These are phyloP conservation scores for Backusella mclennaniae DNA, from an alignment of 192 early-diverging fungal genomes.

Conservation along the genomic window DNA sequence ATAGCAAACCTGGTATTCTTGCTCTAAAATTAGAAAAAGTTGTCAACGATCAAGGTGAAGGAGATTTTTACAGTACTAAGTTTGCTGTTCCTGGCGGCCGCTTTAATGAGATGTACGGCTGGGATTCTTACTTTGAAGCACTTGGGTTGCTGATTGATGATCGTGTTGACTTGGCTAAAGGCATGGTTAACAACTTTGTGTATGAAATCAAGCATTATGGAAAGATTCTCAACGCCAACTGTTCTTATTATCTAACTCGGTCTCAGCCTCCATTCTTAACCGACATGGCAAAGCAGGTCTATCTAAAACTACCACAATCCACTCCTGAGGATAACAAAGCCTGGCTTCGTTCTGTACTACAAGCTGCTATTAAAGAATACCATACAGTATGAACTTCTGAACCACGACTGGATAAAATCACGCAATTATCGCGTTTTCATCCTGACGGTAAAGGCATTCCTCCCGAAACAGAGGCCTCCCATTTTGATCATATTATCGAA, in stretches of 20 bases:
- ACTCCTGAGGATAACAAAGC: constrained; percentile 49
- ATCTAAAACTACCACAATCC: constrained; percentile 53
- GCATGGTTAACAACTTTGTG: constrained; percentile 98
- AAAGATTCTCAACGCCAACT: constrained; percentile 98
- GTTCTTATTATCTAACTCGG: constrained; percentile 92
- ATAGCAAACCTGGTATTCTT: constrained; percentile 87
- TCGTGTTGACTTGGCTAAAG: constrained; percentile 79
- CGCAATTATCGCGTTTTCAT: constrained; percentile 81
- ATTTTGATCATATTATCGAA: constrained; percentile 84
- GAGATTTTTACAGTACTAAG: constrained; percentile 62
- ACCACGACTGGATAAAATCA: constrained; percentile 72
- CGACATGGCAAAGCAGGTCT: constrained; percentile 89
- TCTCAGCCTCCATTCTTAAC: constrained; percentile 98
- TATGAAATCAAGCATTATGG: constrained; percentile 49
- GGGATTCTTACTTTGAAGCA: constrained; percentile 40
- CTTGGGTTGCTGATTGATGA: constrained; percentile 88
- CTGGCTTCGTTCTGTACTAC: constrained; percentile 70
- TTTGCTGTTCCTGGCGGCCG: constrained; percentile 97
- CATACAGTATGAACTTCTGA: constrained; percentile 85
- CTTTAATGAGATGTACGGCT: constrained; percentile 45
- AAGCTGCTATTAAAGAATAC: constrained; percentile 90
- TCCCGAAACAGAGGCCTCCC: constrained; percentile 46
- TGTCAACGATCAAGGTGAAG: constrained; percentile 42
- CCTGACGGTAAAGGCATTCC: constrained; percentile 79
- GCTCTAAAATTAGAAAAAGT: constrained; percentile 66